These are phyloP conservation scores for Thielaviopsis populi DNA, from an alignment of 2,329 filamentous ascomycete genomes.

Conservation along the genomic window DNA sequence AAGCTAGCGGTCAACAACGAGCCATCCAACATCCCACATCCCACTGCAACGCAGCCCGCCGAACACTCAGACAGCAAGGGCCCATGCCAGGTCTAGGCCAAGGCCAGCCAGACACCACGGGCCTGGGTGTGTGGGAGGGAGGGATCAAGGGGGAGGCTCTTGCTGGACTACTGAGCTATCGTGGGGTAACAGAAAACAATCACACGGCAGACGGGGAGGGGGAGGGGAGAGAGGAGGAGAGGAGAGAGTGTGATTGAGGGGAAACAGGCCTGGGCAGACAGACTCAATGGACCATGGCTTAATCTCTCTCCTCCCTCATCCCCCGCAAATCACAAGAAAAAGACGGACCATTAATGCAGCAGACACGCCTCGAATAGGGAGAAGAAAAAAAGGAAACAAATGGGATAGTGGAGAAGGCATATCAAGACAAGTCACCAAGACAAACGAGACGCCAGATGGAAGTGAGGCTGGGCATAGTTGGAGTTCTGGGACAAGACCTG, in stretches of 20 bases:
- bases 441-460: background rate
- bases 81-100: background rate
- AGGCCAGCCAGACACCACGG: background rate
- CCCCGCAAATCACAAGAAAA: too few relatives aligned
- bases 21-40: too few relatives aligned
- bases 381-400: background rate
- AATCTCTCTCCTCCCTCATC: too few relatives aligned
- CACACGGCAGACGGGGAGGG: background rate
- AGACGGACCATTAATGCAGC: too few relatives aligned
- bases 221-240: background rate
- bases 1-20: background rate
- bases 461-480: background rate
- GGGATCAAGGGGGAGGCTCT: conserved; percentile 2
- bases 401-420: background rate
- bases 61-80: too few relatives aligned
- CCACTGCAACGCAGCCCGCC: background rate
- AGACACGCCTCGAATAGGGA: background rate
- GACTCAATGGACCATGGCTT: background rate
- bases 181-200: background rate
- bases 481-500: background rate
- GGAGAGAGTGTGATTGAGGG: background rate
- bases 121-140: background rate
- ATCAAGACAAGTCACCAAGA: background rate
- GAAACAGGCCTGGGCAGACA: background rate
- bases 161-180: background rate